Evolutionary conservation across 2,329 filamentous ascomycete genomes (phyloP).

Genomic region (Xylariaceae sp.): DNA sequence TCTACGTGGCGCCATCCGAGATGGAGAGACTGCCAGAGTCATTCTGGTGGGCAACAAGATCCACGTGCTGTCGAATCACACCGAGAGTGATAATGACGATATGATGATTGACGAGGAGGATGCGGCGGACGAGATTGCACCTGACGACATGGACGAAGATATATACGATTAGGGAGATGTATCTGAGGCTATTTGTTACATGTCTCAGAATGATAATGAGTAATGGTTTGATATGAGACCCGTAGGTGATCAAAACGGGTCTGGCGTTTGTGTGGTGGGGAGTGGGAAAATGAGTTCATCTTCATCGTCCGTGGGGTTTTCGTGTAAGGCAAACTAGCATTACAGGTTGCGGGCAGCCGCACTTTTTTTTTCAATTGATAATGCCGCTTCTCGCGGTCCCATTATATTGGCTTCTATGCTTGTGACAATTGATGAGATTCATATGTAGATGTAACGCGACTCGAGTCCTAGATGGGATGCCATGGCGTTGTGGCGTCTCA

Average conservation of each 20-base stretch:
- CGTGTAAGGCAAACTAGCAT: not conserved
- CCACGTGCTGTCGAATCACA: conserved; percentile 76
- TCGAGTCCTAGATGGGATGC: no score
- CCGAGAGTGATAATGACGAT: conserved; percentile 61
- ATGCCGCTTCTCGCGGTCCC: not conserved
- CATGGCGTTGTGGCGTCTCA: no score
- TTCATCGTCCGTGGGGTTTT: not conserved
- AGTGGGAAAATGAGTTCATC: not conserved
- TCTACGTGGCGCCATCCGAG: conserved; percentile 73
- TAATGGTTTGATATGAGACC: conserved; percentile 1
- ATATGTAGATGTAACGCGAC: not conserved
- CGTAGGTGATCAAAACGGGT: not conserved
- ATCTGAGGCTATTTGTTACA: not conserved
- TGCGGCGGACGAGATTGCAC: conserved; percentile 62
- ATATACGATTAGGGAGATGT: conserved; percentile 37
- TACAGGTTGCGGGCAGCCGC: not conserved
- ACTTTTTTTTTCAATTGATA: not conserved
- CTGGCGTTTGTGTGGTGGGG: conserved; percentile 2
- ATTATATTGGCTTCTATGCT: not conserved
- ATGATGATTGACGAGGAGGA: conserved; percentile 70
- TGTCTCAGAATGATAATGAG: not conserved
- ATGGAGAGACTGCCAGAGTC: conserved; percentile 78
- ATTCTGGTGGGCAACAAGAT: conserved; percentile 76
- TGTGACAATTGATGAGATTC: not conserved
- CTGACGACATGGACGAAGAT: conserved; percentile 58